Evolutionary conservation across 148 eudicot genomes (phyloP).

Genomic region (Rhododendron ovatum): DNA sequence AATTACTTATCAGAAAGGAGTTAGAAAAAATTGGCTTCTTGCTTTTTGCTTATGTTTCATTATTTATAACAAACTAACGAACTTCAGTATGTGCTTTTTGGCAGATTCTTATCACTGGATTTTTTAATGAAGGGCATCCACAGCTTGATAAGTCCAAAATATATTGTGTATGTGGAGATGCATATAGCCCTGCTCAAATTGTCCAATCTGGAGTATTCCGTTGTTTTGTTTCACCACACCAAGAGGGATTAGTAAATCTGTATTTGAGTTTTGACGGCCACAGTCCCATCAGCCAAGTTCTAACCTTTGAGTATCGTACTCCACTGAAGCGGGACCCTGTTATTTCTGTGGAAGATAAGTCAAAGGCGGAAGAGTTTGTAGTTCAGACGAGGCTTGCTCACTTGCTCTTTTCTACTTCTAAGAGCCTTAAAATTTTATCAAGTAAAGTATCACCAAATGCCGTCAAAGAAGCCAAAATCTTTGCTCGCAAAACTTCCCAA

Average conservation of each 20-base stretch:
- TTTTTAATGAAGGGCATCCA: constrained; percentile 48
- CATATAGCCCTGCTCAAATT: constrained; percentile 46
- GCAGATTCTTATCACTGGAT: constrained; percentile 86
- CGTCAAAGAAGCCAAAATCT: constrained; percentile 60
- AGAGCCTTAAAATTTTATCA: constrained; percentile 50
- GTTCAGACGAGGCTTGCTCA: constrained; percentile 74
- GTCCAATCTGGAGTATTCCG: constrained; percentile 88
- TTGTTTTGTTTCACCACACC: constrained; percentile 59
- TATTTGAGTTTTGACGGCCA: constrained; percentile 72
- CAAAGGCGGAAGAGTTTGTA: constrained; percentile 50
- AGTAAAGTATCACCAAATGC: constrained; percentile 41
- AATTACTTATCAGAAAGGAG: neutral
- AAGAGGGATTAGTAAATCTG: constrained; percentile 58
- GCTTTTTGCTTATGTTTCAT: neutral
- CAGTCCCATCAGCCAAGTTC: constrained; percentile 71
- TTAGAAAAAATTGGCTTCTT: neutral
- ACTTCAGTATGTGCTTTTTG: constrained; percentile 12
- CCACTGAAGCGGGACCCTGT: constrained; percentile 20
- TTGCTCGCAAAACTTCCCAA: constrained; percentile 44
- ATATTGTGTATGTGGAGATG: constrained; percentile 72
- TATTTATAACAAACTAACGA: neutral
- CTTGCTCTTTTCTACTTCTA: constrained; percentile 85
- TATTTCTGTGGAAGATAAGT: constrained; percentile 29
- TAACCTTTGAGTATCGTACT: constrained; percentile 62
- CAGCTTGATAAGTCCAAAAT: constrained; percentile 44